Evolutionary conservation across 2,329 filamentous ascomycete species (phyloP), one percentile per base, ranked within the genome.

Genomic region (Claviceps sp.): DNA sequence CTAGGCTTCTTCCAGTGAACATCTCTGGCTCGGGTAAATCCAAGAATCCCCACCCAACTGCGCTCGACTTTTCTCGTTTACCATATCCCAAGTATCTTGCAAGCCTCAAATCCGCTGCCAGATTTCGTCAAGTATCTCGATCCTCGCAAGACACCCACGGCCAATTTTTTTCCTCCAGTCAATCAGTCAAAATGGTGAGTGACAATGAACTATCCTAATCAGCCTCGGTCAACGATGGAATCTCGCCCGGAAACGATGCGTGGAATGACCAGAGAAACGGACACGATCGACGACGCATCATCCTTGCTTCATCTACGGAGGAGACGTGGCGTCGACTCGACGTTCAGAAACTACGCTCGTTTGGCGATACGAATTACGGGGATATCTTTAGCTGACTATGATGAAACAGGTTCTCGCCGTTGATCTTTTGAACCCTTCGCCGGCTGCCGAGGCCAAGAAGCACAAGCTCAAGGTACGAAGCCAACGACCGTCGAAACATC

Each of bases 351-450:
- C 30, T 18, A 22, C 18, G 11, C 34, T 20, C 22, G n/a, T 30
- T 37, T 24, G 38, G 13, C 14, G 24, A 18, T 34, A 18, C 13
- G 11, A 18, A 18, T 18, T 5, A 36, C 42, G 37, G 56, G 40
- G 51, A 52, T 44, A 46, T 20, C 34, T 52, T 47, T 51, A 70
- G 72, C 77, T 82, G 70, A 82, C 71, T 55, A 60, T 62, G 62
- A 57, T 55, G 48, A 47, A 57, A 62, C 71, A 97, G 93, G 91
- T 97, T 95, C 89, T 98, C 86, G 93, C 93, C 76, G 88, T 97
- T 82, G 93, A 98, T 83, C 90, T 98, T 70, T 86, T 98, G 77
- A 97, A 98, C 89, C 93, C 93, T 72, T 87, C 87, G 72, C 87
- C 91, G 77, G 88, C 89, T 76, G 84, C 91, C 75, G 93, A 98